Percentiles rank a stretch among this genome's conserved stretches.
phyloP scores from a whole-genome alignment of 257 asterid species.

The Gentiana dahurica region DNA sequence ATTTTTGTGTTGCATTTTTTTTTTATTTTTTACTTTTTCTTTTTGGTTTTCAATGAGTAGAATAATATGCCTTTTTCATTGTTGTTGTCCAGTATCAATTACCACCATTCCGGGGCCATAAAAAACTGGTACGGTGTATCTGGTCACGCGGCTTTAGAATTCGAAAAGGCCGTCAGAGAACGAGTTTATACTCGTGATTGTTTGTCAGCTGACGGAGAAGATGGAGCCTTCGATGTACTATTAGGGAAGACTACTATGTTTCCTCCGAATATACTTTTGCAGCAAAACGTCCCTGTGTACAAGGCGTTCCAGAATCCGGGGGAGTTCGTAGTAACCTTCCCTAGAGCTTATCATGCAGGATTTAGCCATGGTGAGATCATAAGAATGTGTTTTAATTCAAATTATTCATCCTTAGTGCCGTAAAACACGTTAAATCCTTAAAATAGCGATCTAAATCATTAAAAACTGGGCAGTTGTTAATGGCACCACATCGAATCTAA shows the following conservation, averaged over 20 bases:
- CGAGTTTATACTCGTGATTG: conserved; percentile 68
- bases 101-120: conserved; percentile 97
- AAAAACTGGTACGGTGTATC: conserved; percentile 98
- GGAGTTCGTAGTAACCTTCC: conserved; percentile 81
- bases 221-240: conserved; percentile 94
- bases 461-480: too few species aligned
- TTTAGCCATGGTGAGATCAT: conserved; percentile 81
- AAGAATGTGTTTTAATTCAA: not conserved
- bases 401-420: not conserved
- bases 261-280: conserved; percentile 77
- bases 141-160: conserved; percentile 83
- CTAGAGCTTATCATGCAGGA: conserved; percentile 98
- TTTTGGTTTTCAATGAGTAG: not conserved
- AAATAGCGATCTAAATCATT: too few species aligned
- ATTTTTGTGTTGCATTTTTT: not conserved
- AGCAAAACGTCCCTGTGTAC: conserved; percentile 77
- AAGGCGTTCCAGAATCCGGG: conserved; percentile 91
- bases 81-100: conserved; percentile 58
- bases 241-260: conserved; percentile 92
- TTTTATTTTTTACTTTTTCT: not conserved
- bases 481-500: too few species aligned
- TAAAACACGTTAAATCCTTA: not conserved
- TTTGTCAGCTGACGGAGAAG: conserved; percentile 75
- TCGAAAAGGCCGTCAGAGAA: conserved; percentile 72
- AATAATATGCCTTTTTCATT: not conserved